Evolutionary conservation across 2,329 filamentous ascomycete species (phyloP).

Genomic region (Lojkania enalia): DNA sequence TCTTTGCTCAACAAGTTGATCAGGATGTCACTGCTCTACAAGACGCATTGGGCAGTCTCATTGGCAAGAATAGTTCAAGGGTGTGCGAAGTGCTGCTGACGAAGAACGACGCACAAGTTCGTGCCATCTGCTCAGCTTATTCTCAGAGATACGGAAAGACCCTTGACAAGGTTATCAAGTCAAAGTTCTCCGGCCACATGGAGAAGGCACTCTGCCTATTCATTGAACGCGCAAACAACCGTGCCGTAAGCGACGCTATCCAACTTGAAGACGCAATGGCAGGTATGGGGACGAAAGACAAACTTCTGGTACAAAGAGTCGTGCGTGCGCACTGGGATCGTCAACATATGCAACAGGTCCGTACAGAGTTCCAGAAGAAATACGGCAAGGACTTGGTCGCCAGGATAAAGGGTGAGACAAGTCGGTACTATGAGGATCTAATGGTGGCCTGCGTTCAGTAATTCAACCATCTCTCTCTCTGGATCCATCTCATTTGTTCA

Average conservation of each 20-base stretch:
- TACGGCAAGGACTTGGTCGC: constrained; percentile 69
- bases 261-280: constrained; percentile 87
- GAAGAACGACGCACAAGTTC: constrained; percentile 79
- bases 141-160: constrained; percentile 69
- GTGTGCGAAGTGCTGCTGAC: constrained; percentile 78
- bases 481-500: too few relatives aligned
- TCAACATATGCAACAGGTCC: constrained; percentile 73
- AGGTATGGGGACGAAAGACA: constrained; percentile 84
- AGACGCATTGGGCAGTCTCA: constrained; percentile 64
- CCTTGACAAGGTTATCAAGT: constrained; percentile 74
- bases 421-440: constrained; percentile 77
- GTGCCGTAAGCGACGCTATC: constrained; percentile 79
- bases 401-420: constrained; percentile 80
- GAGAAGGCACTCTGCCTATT: constrained; percentile 79
- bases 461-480: too few relatives aligned
- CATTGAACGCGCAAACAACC: constrained; percentile 75
- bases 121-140: constrained; percentile 78
- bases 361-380: constrained; percentile 72
- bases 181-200: constrained; percentile 92
- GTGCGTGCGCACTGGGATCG: constrained; percentile 84
- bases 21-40: constrained; percentile 77
- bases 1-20: constrained; percentile 73
- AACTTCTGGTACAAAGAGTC: constrained; percentile 74
- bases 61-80: constrained; percentile 72
- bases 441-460: constrained; percentile 67